phyloP scores from a whole-genome alignment of 2,329 filamentous ascomycete genomes.

The Fusarium poae region DNA sequence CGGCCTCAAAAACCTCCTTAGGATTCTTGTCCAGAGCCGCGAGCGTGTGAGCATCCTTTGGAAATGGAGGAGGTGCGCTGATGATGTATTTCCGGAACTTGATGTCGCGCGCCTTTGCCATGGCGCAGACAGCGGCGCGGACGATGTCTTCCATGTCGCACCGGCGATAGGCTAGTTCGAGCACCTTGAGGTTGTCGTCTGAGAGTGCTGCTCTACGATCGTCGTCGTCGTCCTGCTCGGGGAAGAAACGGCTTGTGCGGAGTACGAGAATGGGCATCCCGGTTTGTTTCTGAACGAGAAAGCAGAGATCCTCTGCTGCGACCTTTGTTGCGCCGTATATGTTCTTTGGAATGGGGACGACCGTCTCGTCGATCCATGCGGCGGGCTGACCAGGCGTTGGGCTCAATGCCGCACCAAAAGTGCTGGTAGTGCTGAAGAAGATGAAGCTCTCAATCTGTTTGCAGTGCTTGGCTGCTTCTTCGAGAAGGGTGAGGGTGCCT shows the following conservation, averaged over 20 bases:
- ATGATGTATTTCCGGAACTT: slow-evolving; percentile 59
- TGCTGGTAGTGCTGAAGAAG: slow-evolving; percentile 62
- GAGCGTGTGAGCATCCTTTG: slow-evolving; percentile 50
- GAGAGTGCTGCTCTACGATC: slow-evolving; percentile 53
- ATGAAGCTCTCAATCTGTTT: slow-evolving; percentile 56
- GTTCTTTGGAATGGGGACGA: slow-evolving; percentile 60
- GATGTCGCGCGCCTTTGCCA: slow-evolving; percentile 52
- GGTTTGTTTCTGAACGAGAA: slow-evolving; percentile 56
- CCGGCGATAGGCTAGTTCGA: slow-evolving; percentile 62
- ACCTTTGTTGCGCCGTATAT: slow-evolving; percentile 64
- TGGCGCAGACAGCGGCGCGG: slow-evolving; percentile 56
- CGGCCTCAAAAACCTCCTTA: slow-evolving; percentile 48
- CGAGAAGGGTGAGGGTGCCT: slow-evolving; percentile 59
- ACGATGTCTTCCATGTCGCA: slow-evolving; percentile 61
- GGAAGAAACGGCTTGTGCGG: slow-evolving; percentile 64
- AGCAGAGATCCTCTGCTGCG: slow-evolving; percentile 63
- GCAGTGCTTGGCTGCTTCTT: slow-evolving; percentile 52
- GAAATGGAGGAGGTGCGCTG: slow-evolving; percentile 59
- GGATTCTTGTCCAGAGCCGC: slow-evolving; percentile 53
- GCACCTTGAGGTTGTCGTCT: slow-evolving; percentile 62
- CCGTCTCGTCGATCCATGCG: slow-evolving; percentile 60
- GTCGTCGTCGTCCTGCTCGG: slow-evolving; percentile 61
- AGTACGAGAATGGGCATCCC: slow-evolving; percentile 59
- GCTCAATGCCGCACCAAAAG: slow-evolving; percentile 58
- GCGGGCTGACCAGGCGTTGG: slow-evolving; percentile 55